Evolutionary conservation across 345 rosid species (phyloP).

Genomic region (Pugionium cornutum): DNA sequence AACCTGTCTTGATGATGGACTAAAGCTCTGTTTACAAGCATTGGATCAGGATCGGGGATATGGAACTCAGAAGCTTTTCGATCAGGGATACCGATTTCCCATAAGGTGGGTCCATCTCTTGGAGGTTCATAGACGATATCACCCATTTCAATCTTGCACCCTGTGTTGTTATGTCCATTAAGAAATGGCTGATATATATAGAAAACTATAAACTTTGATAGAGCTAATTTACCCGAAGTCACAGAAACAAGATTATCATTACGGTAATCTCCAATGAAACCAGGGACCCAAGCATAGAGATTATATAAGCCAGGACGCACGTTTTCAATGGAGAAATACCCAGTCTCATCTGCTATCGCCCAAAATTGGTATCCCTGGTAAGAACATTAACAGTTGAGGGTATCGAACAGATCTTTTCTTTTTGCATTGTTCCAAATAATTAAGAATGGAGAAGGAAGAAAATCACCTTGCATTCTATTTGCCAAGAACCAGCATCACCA

Average conservation of each 20-base stretch:
- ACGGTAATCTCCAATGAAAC: slow-evolving; percentile 84
- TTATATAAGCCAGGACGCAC: slow-evolving; percentile 65
- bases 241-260: slow-evolving; percentile 49
- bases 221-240: slow-evolving; percentile 49
- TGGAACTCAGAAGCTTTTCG: slow-evolving; percentile 84
- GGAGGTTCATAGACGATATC: slow-evolving; percentile 74
- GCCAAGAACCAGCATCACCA: slow-evolving; percentile 84
- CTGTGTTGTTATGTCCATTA: slow-evolving; percentile 35
- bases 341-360: slow-evolving; percentile 61
- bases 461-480: slow-evolving; percentile 74
- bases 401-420: neutral
- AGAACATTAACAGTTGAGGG: slow-evolving; percentile 11
- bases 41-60: slow-evolving; percentile 80
- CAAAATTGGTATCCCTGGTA: slow-evolving; percentile 87
- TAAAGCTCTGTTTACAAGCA: slow-evolving; percentile 50
- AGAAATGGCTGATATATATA: slow-evolving; percentile 9
- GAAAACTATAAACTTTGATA: slow-evolving; percentile 7
- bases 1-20: slow-evolving; percentile 62
- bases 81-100: slow-evolving; percentile 97
- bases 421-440: neutral
- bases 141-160: slow-evolving; percentile 62
- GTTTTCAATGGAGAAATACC: slow-evolving; percentile 62
- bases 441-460: slow-evolving; percentile 20
- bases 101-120: slow-evolving; percentile 87
- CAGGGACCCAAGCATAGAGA: slow-evolving; percentile 83